A percentile compares a stretch with the other conserved stretches of the same genome.
Evolutionary conservation across 2,329 filamentous ascomycete species (phyloP).

Genomic region (Paraphoma sp.): DNA sequence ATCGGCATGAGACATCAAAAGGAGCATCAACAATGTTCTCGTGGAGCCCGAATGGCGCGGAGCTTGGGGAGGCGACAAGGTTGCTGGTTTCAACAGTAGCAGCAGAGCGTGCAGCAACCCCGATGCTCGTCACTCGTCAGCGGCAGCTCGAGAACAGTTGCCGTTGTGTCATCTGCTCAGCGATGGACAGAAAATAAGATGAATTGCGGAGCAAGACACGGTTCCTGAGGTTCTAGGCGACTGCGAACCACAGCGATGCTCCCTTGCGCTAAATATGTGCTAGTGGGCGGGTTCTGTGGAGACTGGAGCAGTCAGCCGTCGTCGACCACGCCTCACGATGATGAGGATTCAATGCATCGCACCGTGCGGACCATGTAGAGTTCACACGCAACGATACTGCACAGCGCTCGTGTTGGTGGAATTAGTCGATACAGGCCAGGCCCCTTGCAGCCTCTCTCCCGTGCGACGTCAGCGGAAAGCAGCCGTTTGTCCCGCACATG

Average conservation of each 20-base stretch:
- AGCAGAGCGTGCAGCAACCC: too few relatives aligned
- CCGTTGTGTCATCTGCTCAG: not conserved
- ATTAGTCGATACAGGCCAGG: not conserved
- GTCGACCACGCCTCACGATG: not conserved
- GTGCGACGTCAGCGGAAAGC: slow-evolving; percentile 10
- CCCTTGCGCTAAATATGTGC: not conserved
- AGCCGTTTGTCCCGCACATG: slow-evolving; percentile 2
- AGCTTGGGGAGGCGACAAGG: too few relatives aligned
- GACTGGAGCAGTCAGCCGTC: not conserved
- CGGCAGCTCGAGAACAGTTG: not conserved
- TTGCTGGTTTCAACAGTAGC: too few relatives aligned
- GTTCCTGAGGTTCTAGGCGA: not conserved
- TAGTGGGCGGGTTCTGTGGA: not conserved
- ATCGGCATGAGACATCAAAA: not conserved
- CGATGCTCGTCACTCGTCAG: not conserved
- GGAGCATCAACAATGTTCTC: not conserved
- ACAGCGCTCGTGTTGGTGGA: not conserved
- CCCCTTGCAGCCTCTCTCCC: slow-evolving; percentile 4
- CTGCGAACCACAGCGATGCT: not conserved
- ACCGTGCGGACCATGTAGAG: too few relatives aligned
- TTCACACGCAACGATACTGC: not conserved
- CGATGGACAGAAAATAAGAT: not conserved
- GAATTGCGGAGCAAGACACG: not conserved
- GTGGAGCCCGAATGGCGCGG: too few relatives aligned
- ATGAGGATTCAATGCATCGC: not conserved